These are phyloP conservation scores for Phytophthora rubi DNA, from an alignment of 352 stramenopile genomes.

Conservation along the genomic window DNA sequence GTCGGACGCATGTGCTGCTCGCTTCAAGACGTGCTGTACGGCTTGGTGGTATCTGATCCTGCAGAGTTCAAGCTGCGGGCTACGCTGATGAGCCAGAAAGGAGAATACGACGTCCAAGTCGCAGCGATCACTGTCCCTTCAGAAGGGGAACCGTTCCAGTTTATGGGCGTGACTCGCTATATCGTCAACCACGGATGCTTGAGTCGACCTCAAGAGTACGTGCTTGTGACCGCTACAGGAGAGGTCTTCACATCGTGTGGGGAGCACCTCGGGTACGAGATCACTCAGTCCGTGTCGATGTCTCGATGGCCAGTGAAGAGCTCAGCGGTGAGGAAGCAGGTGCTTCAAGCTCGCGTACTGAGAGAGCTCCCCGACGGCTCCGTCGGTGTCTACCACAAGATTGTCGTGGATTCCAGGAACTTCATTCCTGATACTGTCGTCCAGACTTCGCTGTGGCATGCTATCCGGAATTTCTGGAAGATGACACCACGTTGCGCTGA, in stretches of 20 bases:
- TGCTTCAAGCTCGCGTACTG: constrained; percentile 26
- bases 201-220: constrained; percentile 24
- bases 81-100: constrained; percentile 15
- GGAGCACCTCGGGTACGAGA: constrained; percentile 27
- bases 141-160: constrained; percentile 16
- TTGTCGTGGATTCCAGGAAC: constrained; percentile 26
- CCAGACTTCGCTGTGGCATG: constrained; percentile 14
- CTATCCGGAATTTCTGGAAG: constrained; percentile 20
- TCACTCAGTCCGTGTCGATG: constrained; percentile 20
- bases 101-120: constrained; percentile 20
- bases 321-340: constrained; percentile 4
- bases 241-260: constrained; percentile 23
- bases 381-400: constrained; percentile 25
- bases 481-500: constrained; percentile 20
- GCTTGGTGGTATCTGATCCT: constrained; percentile 16
- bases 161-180: constrained; percentile 22
- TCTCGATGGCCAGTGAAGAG: constrained; percentile 14
- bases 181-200: constrained; percentile 8
- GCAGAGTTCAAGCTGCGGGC: constrained; percentile 26
- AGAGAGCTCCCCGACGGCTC: constrained; percentile 20
- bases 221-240: constrained; percentile 16
- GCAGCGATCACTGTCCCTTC: constrained; percentile 9
- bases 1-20: constrained; percentile 26
- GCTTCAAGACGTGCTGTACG: constrained; percentile 16
- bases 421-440: constrained; percentile 19